phyloP scores from a whole-genome alignment of 2,329 filamentous ascomycete species.

The Phialophora chinensis region DNA sequence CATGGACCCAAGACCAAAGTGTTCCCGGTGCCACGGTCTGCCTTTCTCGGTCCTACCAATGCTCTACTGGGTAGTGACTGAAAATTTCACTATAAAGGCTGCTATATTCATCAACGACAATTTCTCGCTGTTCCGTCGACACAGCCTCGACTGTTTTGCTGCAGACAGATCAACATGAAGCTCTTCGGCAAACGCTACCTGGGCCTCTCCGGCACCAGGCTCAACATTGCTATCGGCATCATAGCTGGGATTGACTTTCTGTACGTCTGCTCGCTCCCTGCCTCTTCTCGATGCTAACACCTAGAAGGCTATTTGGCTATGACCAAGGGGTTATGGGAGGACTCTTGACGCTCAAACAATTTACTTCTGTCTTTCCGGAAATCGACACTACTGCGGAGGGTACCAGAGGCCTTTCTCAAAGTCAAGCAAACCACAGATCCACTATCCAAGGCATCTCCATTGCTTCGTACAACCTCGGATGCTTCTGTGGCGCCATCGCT shows the following conservation, averaged over 20 bases:
- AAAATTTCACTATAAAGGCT: background rate
- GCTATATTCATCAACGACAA: background rate
- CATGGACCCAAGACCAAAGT: background rate
- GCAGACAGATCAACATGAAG: slow-evolving; percentile 19
- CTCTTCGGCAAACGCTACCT: slow-evolving; percentile 55
- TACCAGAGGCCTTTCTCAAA: slow-evolving; percentile 24
- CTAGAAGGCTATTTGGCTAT: slow-evolving; percentile 30
- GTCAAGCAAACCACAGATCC: slow-evolving; percentile 43
- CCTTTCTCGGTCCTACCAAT: background rate
- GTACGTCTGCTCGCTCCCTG: slow-evolving; percentile 42
- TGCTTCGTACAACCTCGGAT: slow-evolving; percentile 55
- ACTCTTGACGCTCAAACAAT: slow-evolving; percentile 71
- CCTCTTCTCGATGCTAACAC: background rate
- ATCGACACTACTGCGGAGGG: slow-evolving; percentile 49
- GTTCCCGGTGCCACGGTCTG: background rate
- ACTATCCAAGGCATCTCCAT: slow-evolving; percentile 37
- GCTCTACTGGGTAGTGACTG: background rate
- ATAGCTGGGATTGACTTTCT: slow-evolving; percentile 59
- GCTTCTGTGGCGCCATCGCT: slow-evolving; percentile 57
- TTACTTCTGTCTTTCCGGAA: slow-evolving; percentile 58
- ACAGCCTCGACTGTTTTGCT: background rate
- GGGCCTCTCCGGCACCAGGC: slow-evolving; percentile 67
- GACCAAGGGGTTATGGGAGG: slow-evolving; percentile 70
- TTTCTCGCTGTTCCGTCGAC: background rate
- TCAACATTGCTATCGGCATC: slow-evolving; percentile 73